phyloP scores from a whole-genome alignment of 768 basidiomycete genomes.

The Tulasnella sp. region DNA sequence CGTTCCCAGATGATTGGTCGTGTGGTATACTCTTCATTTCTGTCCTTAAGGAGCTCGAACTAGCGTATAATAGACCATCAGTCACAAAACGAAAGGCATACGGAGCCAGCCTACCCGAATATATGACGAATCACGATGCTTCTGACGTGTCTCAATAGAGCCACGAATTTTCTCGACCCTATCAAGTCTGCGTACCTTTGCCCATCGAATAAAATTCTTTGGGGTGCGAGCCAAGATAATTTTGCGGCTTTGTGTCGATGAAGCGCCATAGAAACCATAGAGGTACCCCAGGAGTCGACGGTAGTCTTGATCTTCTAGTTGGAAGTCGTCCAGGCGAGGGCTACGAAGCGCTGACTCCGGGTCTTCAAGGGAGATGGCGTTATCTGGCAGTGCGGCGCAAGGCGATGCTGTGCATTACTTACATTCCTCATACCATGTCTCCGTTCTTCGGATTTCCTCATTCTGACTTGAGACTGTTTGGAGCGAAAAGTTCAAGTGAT shows the following conservation, averaged over 20 bases:
- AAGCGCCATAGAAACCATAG: not conserved
- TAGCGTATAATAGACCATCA: not conserved
- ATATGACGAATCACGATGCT: not conserved
- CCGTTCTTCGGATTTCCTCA: not conserved
- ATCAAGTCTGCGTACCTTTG: not conserved
- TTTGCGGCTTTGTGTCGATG: not conserved
- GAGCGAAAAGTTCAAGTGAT: not conserved
- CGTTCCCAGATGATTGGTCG: not conserved
- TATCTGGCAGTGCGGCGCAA: not conserved
- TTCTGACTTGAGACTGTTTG: not conserved
- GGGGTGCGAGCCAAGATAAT: not conserved
- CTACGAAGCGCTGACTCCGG: not conserved
- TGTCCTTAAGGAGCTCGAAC: not conserved
- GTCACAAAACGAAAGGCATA: not conserved
- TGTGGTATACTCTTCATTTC: not conserved
- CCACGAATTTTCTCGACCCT: constrained; percentile 1
- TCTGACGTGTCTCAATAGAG: not conserved
- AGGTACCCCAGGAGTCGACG: not conserved
- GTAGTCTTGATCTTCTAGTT: not conserved
- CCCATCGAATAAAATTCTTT: not conserved
- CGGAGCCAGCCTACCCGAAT: not conserved
- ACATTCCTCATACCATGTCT: not conserved
- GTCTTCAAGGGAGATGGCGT: not conserved
- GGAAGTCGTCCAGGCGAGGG: not conserved
- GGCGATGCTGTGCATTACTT: not conserved